Conservation (phyloP, 345 rosid species). For the Hibiscus syriacus region DNA sequence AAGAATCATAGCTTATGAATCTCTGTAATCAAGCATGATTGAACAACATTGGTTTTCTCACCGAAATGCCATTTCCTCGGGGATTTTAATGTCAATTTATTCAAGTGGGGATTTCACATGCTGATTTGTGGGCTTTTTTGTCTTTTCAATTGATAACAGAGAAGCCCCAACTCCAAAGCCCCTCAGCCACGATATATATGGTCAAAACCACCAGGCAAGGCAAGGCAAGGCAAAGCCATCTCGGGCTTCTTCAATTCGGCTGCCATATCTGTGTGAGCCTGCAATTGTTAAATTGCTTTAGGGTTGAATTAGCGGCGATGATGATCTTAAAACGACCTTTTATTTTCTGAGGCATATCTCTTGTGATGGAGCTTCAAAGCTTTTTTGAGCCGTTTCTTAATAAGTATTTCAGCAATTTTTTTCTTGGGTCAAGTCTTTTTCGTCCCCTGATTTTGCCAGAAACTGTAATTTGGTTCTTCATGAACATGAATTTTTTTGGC, state of each 20-base stretch:
- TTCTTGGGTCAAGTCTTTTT: too few species aligned
- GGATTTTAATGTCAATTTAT: slow-evolving; percentile 3
- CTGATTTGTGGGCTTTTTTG: neutral
- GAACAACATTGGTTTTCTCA: neutral
- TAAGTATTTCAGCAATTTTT: neutral
- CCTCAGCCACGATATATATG: neutral
- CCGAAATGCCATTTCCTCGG: neutral
- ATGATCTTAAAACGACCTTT: slow-evolving; percentile 18
- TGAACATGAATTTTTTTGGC: too few species aligned
- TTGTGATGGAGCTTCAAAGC: slow-evolving; percentile 20
- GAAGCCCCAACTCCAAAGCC: neutral
- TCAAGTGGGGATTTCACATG: neutral
- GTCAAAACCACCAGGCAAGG: too few species aligned
- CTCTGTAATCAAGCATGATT: neutral
- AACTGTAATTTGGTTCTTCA: too few species aligned
- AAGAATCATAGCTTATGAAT: slow-evolving; percentile 17
- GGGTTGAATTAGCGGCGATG: slow-evolving; percentile 14
- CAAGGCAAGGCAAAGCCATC: neutral
- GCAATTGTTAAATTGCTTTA: too few species aligned
- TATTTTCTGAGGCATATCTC: slow-evolving; percentile 20
- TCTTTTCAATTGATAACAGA: neutral
- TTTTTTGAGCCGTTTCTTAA: slow-evolving; percentile 20
- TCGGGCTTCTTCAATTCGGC: too few species aligned
- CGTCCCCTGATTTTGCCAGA: too few species aligned
- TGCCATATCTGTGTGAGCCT: too few species aligned